Percentiles rank a stretch among this genome's conserved stretches.
Evolutionary conservation across 306 rosid species (phyloP).

Genomic region (Boehmeria nivea): DNA sequence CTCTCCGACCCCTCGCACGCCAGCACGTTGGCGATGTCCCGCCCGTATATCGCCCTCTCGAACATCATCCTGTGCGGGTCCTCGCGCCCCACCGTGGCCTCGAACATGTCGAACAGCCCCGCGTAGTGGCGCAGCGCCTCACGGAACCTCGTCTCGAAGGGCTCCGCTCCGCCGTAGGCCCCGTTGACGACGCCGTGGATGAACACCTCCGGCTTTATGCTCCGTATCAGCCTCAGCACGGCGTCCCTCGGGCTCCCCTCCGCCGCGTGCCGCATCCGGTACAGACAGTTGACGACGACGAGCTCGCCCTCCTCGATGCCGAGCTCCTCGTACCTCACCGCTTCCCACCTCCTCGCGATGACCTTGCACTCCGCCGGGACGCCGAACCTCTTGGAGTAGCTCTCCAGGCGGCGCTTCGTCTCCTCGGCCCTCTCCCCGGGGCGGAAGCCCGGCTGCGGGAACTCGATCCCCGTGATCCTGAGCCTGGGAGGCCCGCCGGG

Average conservation of each 20-base stretch:
- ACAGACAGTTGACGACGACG: slow-evolving; percentile 23
- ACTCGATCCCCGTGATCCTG: slow-evolving; percentile 38
- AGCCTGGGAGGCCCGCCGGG: slow-evolving; percentile 38
- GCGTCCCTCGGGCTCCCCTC: slow-evolving; percentile 19
- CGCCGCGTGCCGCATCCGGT: slow-evolving; percentile 15
- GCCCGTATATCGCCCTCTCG: slow-evolving; percentile 20
- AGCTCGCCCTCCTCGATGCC: slow-evolving; percentile 16
- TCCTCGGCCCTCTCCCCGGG: slow-evolving; percentile 35
- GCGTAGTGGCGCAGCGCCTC: slow-evolving; percentile 26
- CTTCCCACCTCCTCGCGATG: slow-evolving; percentile 38
- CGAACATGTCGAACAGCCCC: slow-evolving; percentile 25
- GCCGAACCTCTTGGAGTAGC: slow-evolving; percentile 33
- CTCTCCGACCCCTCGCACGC: slow-evolving; percentile 34
- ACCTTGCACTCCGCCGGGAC: slow-evolving; percentile 34
- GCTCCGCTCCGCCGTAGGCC: slow-evolving; percentile 23
- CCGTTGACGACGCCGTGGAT: slow-evolving; percentile 32
- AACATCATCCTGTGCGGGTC: slow-evolving; percentile 19
- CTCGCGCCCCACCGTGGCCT: slow-evolving; percentile 14
- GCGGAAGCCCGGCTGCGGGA: slow-evolving; percentile 41
- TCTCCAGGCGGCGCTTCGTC: slow-evolving; percentile 26
- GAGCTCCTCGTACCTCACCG: slow-evolving; percentile 17
- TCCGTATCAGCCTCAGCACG: slow-evolving; percentile 25
- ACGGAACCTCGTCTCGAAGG: slow-evolving; percentile 15
- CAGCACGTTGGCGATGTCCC: slow-evolving; percentile 22
- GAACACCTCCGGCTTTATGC: slow-evolving; percentile 21